These are phyloP conservation scores for Aspergillus alliaceus DNA, from an alignment of 2,329 filamentous ascomycete genomes.

Conservation along the genomic window DNA sequence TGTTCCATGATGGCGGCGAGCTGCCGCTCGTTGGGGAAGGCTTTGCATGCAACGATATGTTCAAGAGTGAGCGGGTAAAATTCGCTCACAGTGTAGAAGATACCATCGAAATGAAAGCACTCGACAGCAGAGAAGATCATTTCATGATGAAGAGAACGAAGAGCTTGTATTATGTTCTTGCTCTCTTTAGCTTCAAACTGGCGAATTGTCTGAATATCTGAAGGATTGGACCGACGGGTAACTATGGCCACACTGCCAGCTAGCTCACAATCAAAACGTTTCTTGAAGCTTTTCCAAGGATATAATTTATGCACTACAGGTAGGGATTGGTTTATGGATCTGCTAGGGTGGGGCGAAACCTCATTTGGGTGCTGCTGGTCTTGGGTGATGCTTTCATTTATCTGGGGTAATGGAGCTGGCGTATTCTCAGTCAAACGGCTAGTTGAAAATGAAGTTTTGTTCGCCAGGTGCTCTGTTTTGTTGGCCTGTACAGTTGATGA, in stretches of 20 bases:
- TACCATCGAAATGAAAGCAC: neutral
- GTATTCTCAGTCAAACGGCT: too few species aligned
- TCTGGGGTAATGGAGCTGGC: too few species aligned
- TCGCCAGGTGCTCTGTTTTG: too few species aligned
- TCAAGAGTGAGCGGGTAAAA: neutral
- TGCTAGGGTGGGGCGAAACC: too few species aligned
- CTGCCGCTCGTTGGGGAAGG: neutral
- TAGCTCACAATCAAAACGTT: neutral
- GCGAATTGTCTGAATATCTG: too few species aligned
- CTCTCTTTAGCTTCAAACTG: too few species aligned
- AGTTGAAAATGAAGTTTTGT: too few species aligned
- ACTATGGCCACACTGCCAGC: neutral
- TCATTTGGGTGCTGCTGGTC: too few species aligned
- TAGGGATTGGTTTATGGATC: too few species aligned
- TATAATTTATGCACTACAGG: neutral
- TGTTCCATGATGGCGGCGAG: neutral
- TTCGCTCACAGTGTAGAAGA: neutral
- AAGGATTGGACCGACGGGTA: neutral
- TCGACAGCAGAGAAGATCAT: too few species aligned
- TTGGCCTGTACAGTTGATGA: too few species aligned
- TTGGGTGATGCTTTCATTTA: too few species aligned
- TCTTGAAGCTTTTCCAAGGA: neutral
- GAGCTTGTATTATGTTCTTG: neutral
- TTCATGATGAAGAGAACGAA: neutral
- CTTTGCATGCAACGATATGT: neutral